phyloP scores from a whole-genome alignment of 1,284 basidiomycete genomes.

The Ceratobasidium sp. region DNA sequence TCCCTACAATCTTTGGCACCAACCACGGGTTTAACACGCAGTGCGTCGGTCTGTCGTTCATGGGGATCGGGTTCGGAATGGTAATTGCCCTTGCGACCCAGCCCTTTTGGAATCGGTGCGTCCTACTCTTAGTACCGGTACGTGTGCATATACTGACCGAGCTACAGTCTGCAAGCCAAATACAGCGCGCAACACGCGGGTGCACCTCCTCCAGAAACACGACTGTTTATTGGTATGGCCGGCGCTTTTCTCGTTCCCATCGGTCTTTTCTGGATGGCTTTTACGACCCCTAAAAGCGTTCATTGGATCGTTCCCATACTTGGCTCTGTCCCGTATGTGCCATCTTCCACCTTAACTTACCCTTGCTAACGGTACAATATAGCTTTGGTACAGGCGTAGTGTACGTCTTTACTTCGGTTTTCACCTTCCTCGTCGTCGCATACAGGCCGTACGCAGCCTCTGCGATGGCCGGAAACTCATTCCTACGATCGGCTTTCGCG shows the following conservation, averaged over 20 bases:
- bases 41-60: constrained; percentile 73
- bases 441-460: constrained; percentile 84
- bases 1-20: constrained; percentile 75
- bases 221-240: constrained; percentile 74
- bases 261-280: constrained; percentile 78
- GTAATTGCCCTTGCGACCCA: constrained; percentile 67
- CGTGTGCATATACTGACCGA: neutral
- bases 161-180: constrained; percentile 22
- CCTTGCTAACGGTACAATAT: constrained; percentile 43
- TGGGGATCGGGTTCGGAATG: constrained; percentile 81
- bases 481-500: constrained; percentile 74
- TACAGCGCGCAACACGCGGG: constrained; percentile 33
- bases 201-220: constrained; percentile 74
- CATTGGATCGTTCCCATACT: constrained; percentile 82
- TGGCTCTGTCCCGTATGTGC: constrained; percentile 65
- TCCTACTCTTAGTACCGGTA: neutral
- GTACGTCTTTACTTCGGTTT: constrained; percentile 75
- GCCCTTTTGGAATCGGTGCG: constrained; percentile 70
- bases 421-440: constrained; percentile 78
- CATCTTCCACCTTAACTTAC: constrained; percentile 55
- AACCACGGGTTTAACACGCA: constrained; percentile 73
- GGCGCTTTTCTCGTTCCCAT: constrained; percentile 78
- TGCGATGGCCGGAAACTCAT: constrained; percentile 81
- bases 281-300: constrained; percentile 74
- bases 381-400: constrained; percentile 60